A percentile compares a stretch with the other conserved stretches of the same genome.
Evolutionary conservation across 768 basidiomycete species (phyloP).

Genomic region (Glaciozyma martinii): DNA sequence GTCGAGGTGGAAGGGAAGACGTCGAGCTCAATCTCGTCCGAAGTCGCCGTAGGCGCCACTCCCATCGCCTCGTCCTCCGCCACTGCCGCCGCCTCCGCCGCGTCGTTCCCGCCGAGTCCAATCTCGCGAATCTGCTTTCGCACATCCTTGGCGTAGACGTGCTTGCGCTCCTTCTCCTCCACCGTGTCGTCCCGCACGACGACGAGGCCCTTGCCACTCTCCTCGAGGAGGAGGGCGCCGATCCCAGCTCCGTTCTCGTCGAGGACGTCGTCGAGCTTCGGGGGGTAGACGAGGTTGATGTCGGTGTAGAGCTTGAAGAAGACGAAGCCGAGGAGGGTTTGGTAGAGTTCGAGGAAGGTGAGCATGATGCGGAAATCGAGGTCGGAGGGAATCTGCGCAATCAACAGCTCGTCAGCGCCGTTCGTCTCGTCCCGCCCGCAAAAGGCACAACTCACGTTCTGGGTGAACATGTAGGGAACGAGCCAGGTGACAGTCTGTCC

Average conservation of each 20-base stretch:
- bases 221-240: slow-evolving; percentile 71
- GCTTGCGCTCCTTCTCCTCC: slow-evolving; percentile 39
- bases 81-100: slow-evolving; percentile 32
- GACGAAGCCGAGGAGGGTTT: slow-evolving; percentile 88
- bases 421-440: background rate
- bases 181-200: slow-evolving; percentile 39
- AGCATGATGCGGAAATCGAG: slow-evolving; percentile 97
- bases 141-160: slow-evolving; percentile 53
- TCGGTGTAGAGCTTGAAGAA: slow-evolving; percentile 99
- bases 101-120: slow-evolving; percentile 17
- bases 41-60: slow-evolving; percentile 30
- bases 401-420: background rate
- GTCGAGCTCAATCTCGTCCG: slow-evolving; percentile 35
- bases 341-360: slow-evolving; percentile 95
- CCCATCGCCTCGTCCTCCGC: slow-evolving; percentile 31
- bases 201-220: slow-evolving; percentile 34
- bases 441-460: slow-evolving; percentile 54
- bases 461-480: slow-evolving; percentile 94
- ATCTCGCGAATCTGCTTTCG: slow-evolving; percentile 41
- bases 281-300: slow-evolving; percentile 85
- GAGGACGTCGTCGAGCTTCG: slow-evolving; percentile 78
- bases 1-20: slow-evolving; percentile 31
- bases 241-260: slow-evolving; percentile 75
- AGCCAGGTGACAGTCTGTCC: slow-evolving; percentile 92
- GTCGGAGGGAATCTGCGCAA: slow-evolving; percentile 72